A percentile compares a stretch with the other conserved stretches of the same genome.
phyloP scores from a whole-genome alignment of 306 rosid species.

The Calophaca sinica region DNA sequence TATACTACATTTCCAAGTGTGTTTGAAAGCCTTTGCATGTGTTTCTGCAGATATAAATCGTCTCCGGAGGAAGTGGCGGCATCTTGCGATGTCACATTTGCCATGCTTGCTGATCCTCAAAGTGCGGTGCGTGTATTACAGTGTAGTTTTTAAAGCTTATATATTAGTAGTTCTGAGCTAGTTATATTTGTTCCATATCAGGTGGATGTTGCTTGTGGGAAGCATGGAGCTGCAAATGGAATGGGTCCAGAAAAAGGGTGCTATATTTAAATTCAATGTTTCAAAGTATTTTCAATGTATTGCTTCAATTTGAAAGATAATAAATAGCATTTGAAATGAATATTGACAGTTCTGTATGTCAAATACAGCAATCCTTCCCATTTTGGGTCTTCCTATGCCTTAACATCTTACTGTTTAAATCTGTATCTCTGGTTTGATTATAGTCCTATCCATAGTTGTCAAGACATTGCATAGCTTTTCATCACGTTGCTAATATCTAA shows the following conservation, averaged over 20 bases:
- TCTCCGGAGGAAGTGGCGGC: slow-evolving; percentile 91
- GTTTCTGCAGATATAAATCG: slow-evolving; percentile 73
- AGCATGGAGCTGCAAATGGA: slow-evolving; percentile 82
- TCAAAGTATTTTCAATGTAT: neutral
- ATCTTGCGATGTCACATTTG: slow-evolving; percentile 92
- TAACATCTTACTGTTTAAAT: neutral
- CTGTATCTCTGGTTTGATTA: slow-evolving; percentile 24
- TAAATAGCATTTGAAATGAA: slow-evolving; percentile 34
- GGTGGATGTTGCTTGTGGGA: slow-evolving; percentile 88
- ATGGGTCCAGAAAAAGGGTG: slow-evolving; percentile 94
- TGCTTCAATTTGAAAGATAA: slow-evolving; percentile 22
- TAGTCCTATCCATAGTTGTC: neutral
- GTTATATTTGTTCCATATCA: slow-evolving; percentile 45
- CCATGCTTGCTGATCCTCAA: slow-evolving; percentile 98
- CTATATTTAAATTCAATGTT: slow-evolving; percentile 31
- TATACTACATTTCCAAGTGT: slow-evolving; percentile 8
- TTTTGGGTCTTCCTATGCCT: neutral
- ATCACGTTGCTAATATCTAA: neutral
- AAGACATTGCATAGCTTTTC: slow-evolving; percentile 21
- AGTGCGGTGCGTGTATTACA: slow-evolving; percentile 82
- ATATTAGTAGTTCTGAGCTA: slow-evolving; percentile 22
- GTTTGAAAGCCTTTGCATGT: neutral
- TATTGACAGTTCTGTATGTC: slow-evolving; percentile 20
- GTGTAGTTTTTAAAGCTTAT: neutral
- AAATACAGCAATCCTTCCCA: neutral